Conservation (phyloP, 1,284 basidiomycete species). For the Tremellales sp. region DNA sequence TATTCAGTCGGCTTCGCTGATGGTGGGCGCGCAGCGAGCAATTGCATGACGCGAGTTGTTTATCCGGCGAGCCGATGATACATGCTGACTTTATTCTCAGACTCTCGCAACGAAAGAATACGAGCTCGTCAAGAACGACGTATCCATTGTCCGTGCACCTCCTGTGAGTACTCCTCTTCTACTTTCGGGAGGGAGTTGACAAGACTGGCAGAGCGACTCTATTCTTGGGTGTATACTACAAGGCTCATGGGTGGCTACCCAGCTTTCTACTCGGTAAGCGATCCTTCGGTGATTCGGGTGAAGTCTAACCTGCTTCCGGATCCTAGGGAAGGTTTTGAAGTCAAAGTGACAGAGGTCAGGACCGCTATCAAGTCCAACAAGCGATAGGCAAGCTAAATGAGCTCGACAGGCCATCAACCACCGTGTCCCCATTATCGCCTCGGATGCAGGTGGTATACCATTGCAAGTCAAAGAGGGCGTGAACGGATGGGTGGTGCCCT, state of each 20-base stretch:
- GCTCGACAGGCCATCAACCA: conserved; percentile 61
- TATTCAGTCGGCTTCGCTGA: conserved; percentile 33
- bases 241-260: conserved; percentile 42
- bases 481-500: conserved; percentile 71
- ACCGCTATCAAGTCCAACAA: not conserved
- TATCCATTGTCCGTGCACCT: conserved; percentile 44
- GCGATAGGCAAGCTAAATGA: not conserved
- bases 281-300: conserved; percentile 1
- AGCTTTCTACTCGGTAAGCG: conserved; percentile 33
- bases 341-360: conserved; percentile 74
- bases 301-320: conserved; percentile 52
- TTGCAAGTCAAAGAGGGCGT: conserved; percentile 78
- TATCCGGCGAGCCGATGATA: not conserved
- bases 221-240: conserved; percentile 45
- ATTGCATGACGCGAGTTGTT: conserved; percentile 6
- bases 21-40: conserved; percentile 17
- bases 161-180: conserved; percentile 20
- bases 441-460: conserved; percentile 78
- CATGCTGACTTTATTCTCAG: conserved; percentile 9
- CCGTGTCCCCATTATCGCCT: conserved; percentile 74
- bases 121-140: conserved; percentile 31
- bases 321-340: conserved; percentile 85
- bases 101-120: conserved; percentile 35
- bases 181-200: not conserved
- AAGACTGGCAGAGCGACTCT: conserved; percentile 23